Evolutionary conservation across 75 land plant genomes (phyloP).

Genomic region (Picea glauca): DNA sequence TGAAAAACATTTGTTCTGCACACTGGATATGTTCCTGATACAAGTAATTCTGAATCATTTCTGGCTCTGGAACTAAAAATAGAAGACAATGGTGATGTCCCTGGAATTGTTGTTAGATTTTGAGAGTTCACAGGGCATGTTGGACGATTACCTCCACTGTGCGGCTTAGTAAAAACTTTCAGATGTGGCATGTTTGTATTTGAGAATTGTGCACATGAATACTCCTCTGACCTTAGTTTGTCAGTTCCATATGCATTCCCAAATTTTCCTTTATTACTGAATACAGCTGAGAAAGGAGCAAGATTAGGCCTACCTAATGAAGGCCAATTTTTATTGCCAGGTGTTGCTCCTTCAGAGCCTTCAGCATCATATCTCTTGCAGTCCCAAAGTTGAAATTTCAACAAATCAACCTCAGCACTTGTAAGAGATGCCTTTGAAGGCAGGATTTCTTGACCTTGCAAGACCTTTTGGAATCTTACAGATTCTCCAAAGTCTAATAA

Average conservation of each 20-base stretch:
- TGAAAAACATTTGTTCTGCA: neutral
- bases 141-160: neutral
- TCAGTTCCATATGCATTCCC: conserved; percentile 3
- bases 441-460: conserved; percentile 88
- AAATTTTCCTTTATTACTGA: neutral
- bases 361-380: conserved; percentile 3
- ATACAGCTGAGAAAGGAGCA: neutral
- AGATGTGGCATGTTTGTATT: conserved; percentile 7
- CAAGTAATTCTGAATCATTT: neutral
- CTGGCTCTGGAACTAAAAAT: neutral
- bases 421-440: conserved; percentile 17
- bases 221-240: neutral
- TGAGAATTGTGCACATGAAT: conserved; percentile 8
- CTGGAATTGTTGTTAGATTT: neutral
- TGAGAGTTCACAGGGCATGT: neutral
- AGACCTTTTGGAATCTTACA: conserved; percentile 68
- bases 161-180: neutral
- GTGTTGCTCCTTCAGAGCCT: neutral
- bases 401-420: conserved; percentile 17
- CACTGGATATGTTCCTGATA: neutral
- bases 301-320: conserved; percentile 2
- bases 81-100: neutral
- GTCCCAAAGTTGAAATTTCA: conserved; percentile 17
- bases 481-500: conserved; percentile 55
- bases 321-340: conserved; percentile 6